Evolutionary conservation across 345 rosid species (phyloP).

Genomic region (Moringa oleifera): DNA sequence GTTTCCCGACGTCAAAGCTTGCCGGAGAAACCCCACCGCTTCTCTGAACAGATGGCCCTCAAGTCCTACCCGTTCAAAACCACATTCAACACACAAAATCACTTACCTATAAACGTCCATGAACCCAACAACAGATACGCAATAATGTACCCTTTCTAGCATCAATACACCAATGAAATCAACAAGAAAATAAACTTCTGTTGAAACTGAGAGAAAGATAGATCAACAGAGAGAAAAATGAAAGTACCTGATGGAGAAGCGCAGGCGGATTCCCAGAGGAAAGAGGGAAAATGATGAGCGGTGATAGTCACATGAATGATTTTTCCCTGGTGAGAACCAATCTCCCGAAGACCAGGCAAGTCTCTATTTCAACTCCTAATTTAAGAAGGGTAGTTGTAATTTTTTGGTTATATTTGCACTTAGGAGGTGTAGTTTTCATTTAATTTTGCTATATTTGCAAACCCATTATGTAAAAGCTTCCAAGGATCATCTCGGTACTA

Average conservation of each 20-base stretch:
- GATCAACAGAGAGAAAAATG: neutral
- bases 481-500: too few species aligned
- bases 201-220: neutral
- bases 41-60: too few species aligned
- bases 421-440: neutral
- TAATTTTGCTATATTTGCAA: neutral
- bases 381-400: too few species aligned
- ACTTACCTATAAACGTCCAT: too few species aligned
- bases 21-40: slow-evolving; percentile 21
- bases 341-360: slow-evolving; percentile 20
- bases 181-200: neutral
- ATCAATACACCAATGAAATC: too few species aligned
- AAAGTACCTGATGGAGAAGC: slow-evolving; percentile 24
- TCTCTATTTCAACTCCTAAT: slow-evolving; percentile 4
- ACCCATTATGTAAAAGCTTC: too few species aligned
- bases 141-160: too few species aligned
- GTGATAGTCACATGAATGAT: slow-evolving; percentile 7
- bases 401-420: too few species aligned
- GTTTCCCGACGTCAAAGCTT: neutral
- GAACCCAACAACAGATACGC: too few species aligned
- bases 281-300: slow-evolving; percentile 10
- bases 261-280: slow-evolving; percentile 17
- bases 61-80: too few species aligned
- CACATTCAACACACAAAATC: too few species aligned
- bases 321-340: slow-evolving; percentile 1